Percentiles rank a stretch among this genome's conserved stretches.
phyloP scores from a whole-genome alignment of 805 yeast species.

The Komagataella populi region DNA sequence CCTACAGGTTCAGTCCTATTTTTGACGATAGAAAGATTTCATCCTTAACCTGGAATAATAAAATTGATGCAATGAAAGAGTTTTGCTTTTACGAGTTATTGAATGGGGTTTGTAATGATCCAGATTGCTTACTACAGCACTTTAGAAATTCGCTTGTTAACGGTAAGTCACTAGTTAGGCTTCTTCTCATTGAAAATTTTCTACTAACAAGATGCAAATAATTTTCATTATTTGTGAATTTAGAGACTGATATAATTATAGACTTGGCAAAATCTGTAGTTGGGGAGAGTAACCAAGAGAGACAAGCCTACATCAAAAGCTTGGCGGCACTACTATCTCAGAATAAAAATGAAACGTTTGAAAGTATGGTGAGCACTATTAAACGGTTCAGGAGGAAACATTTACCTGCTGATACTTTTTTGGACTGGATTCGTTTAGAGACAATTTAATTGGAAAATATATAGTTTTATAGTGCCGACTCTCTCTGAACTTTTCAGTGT shows the following conservation, averaged over 20 bases:
- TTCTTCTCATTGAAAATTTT: neutral
- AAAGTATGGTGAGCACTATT: neutral
- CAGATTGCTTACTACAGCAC: constrained; percentile 7
- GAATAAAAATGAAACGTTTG: neutral
- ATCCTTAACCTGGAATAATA: constrained; percentile 8
- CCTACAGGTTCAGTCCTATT: constrained; percentile 8
- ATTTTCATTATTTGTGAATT: neutral
- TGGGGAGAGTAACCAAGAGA: neutral
- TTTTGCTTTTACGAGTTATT: constrained; percentile 8
- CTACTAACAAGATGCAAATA: neutral
- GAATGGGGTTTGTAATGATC: constrained; percentile 5
- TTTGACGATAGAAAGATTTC: constrained; percentile 7
- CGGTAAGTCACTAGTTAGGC: neutral
- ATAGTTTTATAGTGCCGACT: neutral
- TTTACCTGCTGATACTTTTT: neutral
- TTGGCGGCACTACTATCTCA: neutral
- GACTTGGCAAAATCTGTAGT: constrained; percentile 1
- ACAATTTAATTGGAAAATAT: neutral
- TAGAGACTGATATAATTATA: constrained; percentile 1
- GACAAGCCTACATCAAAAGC: neutral
- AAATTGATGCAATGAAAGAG: constrained; percentile 5
- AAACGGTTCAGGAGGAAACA: neutral
- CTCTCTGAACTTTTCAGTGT: neutral
- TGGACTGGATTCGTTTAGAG: neutral
- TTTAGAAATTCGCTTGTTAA: constrained; percentile 2